Evolutionary conservation across 495 filamentous ascomycete genomes (phyloP), one percentile per base, ranked within the genome.

Genomic region (Entonaema liquescens): DNA sequence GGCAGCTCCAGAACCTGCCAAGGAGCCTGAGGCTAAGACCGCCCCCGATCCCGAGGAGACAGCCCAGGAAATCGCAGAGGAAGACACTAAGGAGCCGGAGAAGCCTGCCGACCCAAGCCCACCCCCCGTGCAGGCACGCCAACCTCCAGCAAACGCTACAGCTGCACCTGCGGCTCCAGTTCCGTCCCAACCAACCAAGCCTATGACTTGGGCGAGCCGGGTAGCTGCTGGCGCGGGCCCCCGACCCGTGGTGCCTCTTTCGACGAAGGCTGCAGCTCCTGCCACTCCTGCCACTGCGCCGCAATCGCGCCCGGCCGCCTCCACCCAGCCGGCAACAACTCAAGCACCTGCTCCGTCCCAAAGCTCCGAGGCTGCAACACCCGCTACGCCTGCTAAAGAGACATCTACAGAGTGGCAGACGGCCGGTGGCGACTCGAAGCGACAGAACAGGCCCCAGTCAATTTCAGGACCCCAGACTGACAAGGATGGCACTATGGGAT

Each of bases 201-300:
- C 89, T 29, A 93, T 94, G 88, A 97, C 93, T 31, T 98, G 96
- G 96, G 95, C 95, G 29, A 95, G 83, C 80, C 88, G 95, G 9
- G 86, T 87, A 9, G 82, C 84, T 62, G 84, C 85, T 38, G 80
- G 80, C 53, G 79, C 79, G 35, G 77, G 80, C 54, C 69, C 81
- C 5, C 80, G 82, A 33, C 83, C 86, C 13, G 83, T 78, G 15
- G 80, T 83, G 19, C 84, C 84, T 38, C 71, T 80, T 49, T 62
- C 82, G 63, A 81, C 87, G 73, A 79, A 85, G 26, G 74, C 84
- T 15, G 62, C 77, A n/a, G 64, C 79, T 21, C 67, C 80, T n/a
- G 67, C 77, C 13, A 65, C 79, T 19, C 67, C 80, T 19, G 67
- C 77, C 36, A 84, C 87, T 52, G 76, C 83, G 17, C 47, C 64